These are phyloP conservation scores for Harringtonia lauricola DNA, from an alignment of 2,329 filamentous ascomycete genomes.

Conservation along the genomic window DNA sequence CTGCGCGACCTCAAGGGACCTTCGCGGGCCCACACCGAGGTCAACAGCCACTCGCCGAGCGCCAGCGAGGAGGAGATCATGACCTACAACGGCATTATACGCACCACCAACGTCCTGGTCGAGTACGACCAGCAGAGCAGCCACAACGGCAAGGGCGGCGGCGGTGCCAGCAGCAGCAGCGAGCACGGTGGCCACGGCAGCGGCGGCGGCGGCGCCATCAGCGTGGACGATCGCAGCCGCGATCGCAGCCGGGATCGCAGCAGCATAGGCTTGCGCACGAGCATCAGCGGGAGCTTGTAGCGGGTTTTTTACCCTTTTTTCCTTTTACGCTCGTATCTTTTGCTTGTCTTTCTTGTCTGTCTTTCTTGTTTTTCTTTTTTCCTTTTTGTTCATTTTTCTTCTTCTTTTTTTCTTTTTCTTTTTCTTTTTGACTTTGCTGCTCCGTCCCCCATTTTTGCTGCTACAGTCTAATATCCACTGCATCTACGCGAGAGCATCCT, in stretches of 20 bases:
- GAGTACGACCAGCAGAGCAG: constrained; percentile 10
- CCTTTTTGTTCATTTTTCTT: no score
- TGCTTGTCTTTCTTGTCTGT: neutral
- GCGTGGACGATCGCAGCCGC: neutral
- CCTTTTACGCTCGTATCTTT: neutral
- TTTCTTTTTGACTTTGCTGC: neutral
- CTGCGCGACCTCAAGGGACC: constrained; percentile 17
- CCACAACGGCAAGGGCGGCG: neutral
- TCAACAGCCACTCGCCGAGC: constrained; percentile 20
- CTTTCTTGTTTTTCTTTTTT: no score
- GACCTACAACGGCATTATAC: constrained; percentile 26
- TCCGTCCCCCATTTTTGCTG: no score
- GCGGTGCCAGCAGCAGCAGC: no score
- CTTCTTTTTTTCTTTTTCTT: neutral
- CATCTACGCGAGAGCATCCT: no score
- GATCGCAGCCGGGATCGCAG: constrained; percentile 6
- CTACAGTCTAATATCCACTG: no score
- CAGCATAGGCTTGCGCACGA: constrained; percentile 7
- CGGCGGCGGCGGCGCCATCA: no score
- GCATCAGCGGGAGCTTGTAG: constrained; percentile 3
- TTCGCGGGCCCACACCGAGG: constrained; percentile 19
- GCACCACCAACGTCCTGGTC: constrained; percentile 21
- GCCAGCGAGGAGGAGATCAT: constrained; percentile 27
- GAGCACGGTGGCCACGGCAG: no score
- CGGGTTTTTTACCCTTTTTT: neutral